These are phyloP conservation scores for Suhomyces canberraensis DNA, from an alignment of 805 yeast genomes.

Conservation along the genomic window DNA sequence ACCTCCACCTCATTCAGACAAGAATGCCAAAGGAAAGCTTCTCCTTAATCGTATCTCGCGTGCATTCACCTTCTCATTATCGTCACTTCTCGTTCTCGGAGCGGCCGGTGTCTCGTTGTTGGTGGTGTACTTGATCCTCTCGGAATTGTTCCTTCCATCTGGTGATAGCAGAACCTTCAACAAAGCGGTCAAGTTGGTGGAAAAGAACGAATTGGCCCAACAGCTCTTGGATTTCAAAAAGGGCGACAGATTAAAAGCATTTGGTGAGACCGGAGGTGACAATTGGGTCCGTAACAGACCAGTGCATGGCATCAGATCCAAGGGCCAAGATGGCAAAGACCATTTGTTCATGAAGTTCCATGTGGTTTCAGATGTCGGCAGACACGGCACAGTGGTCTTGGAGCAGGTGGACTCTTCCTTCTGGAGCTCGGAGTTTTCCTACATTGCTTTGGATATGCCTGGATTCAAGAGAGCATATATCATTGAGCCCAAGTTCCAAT, in stretches of 20 bases:
- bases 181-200: constrained; percentile 74
- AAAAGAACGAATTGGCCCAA: constrained; percentile 61
- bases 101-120: constrained; percentile 65
- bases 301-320: constrained; percentile 59
- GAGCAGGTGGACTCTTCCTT: constrained; percentile 74
- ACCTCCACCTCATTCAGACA: constrained; percentile 33
- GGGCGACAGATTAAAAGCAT: constrained; percentile 70
- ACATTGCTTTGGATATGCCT: constrained; percentile 72
- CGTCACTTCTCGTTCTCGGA: constrained; percentile 61
- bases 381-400: constrained; percentile 67
- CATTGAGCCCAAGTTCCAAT: constrained; percentile 53
- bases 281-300: constrained; percentile 91
- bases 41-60: constrained; percentile 49
- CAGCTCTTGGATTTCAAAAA: constrained; percentile 50
- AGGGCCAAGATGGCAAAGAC: constrained; percentile 74
- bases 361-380: constrained; percentile 65
- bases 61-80: constrained; percentile 58
- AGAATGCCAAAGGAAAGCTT: constrained; percentile 38
- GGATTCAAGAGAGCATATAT: constrained; percentile 67
- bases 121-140: constrained; percentile 71
- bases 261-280: constrained; percentile 70
- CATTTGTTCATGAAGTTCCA: constrained; percentile 83
- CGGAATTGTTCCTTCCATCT: constrained; percentile 81
- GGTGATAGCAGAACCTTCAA: constrained; percentile 91
- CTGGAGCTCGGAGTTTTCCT: constrained; percentile 65